A percentile compares a stretch with the other conserved stretches of the same genome.
Evolutionary conservation across 441 rosid genomes (phyloP).

Genomic region (Breynia disticha): DNA sequence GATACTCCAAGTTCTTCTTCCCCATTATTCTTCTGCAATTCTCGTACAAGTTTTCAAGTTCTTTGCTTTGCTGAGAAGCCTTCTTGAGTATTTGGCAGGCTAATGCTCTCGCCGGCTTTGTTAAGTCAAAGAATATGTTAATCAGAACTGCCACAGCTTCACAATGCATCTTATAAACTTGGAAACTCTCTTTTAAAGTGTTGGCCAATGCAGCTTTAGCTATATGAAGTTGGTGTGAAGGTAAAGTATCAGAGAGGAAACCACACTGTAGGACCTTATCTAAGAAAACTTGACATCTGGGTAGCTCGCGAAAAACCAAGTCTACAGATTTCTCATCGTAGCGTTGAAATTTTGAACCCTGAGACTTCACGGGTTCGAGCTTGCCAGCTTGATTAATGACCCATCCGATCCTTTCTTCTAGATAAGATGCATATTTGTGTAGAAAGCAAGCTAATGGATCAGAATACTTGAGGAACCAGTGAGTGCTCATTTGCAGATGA

Average conservation of each 20-base stretch:
- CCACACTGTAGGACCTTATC: slow-evolving; percentile 54
- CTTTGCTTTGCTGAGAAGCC: slow-evolving; percentile 45
- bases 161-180: slow-evolving; percentile 42
- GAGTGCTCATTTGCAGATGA: slow-evolving; percentile 51
- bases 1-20: slow-evolving; percentile 52
- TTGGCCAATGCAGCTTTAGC: slow-evolving; percentile 49
- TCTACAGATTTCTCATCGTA: slow-evolving; percentile 40
- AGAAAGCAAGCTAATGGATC: slow-evolving; percentile 33
- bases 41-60: slow-evolving; percentile 40
- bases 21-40: slow-evolving; percentile 35
- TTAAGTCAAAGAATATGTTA: slow-evolving; percentile 49
- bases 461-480: slow-evolving; percentile 25
- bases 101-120: slow-evolving; percentile 46
- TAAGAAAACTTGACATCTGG: slow-evolving; percentile 51
- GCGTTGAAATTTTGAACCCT: slow-evolving; percentile 29
- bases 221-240: slow-evolving; percentile 20
- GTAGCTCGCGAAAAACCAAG: slow-evolving; percentile 46
- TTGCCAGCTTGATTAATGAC: slow-evolving; percentile 68
- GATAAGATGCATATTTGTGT: slow-evolving; percentile 52
- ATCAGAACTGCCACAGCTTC: slow-evolving; percentile 46
- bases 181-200: slow-evolving; percentile 79
- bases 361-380: slow-evolving; percentile 57
- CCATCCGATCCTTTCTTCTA: slow-evolving; percentile 72
- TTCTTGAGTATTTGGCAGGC: slow-evolving; percentile 54
- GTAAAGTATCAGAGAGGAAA: slow-evolving; percentile 18